Percentiles rank a stretch among this genome's conserved stretches.
Evolutionary conservation across 441 rosid species (phyloP).

Genomic region (Populus tomentosa): DNA sequence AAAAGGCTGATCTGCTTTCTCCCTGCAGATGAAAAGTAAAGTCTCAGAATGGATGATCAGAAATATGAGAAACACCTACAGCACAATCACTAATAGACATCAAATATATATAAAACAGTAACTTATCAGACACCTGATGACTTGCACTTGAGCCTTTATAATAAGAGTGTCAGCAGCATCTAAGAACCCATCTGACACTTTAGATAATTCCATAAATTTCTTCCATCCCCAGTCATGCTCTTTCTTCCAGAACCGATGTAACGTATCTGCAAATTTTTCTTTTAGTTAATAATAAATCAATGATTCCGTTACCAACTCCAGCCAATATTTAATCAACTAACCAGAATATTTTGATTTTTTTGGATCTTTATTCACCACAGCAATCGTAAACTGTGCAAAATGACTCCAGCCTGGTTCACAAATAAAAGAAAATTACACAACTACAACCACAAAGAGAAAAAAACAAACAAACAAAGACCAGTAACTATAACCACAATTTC

Average conservation of each 20-base stretch:
- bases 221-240: constrained; percentile 99
- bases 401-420: constrained; percentile 90
- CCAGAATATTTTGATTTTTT: constrained; percentile 93
- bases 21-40: constrained; percentile 43
- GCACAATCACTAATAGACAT: not conserved
- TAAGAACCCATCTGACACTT: constrained; percentile 78
- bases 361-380: constrained; percentile 85
- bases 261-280: constrained; percentile 56
- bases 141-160: constrained; percentile 95
- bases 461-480: constrained; percentile 1
- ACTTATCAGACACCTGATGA: constrained; percentile 53
- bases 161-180: constrained; percentile 68
- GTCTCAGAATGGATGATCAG: not conserved
- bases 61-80: not conserved
- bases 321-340: constrained; percentile 30
- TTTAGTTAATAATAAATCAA: constrained; percentile 25
- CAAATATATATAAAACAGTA: not conserved
- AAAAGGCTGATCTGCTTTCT: constrained; percentile 87
- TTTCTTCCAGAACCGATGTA: constrained; percentile 94
- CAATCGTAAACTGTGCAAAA: constrained; percentile 98
- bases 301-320: constrained; percentile 1
- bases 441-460: constrained; percentile 11
- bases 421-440: constrained; percentile 2
- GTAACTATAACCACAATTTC: constrained; percentile 1
- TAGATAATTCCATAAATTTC: constrained; percentile 87